These are phyloP conservation scores for Nepenthes gracilis DNA, from an alignment of 148 eudicot genomes.

Conservation along the genomic window DNA sequence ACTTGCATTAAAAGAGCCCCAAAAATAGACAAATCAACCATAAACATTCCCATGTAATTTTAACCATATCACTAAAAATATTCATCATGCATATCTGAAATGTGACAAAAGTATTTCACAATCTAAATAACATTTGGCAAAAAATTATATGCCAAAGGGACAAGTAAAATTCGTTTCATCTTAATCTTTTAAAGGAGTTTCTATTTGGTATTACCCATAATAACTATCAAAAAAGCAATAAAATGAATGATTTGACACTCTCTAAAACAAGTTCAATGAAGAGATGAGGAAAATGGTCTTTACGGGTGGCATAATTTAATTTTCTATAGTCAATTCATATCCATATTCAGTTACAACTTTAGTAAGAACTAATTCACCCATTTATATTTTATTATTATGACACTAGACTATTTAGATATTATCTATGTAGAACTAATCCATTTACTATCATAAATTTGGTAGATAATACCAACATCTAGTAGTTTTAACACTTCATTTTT, in stretches of 20 bases:
- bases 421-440: not conserved
- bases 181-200: conserved; percentile 1
- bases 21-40: conserved; percentile 3
- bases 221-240: conserved; percentile 7
- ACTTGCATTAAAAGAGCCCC: not conserved
- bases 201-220: conserved; percentile 1
- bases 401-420: not conserved
- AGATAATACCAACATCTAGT: not conserved
- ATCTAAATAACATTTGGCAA: conserved; percentile 1
- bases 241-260: not conserved
- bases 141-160: not conserved
- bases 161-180: not conserved
- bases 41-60: not conserved
- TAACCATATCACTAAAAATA: not conserved
- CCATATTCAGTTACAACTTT: not conserved
- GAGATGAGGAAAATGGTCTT: not conserved
- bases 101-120: conserved; percentile 1
- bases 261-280: not conserved
- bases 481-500: not conserved
- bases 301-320: not conserved
- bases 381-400: not conserved
- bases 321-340: not conserved
- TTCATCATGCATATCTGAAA: not conserved
- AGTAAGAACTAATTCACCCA: not conserved
- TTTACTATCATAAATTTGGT: not conserved